Percentiles rank a stretch among this genome's conserved stretches.
Evolutionary conservation across 2,329 filamentous ascomycete genomes (phyloP).

Genomic region (Clathrospora elynae): DNA sequence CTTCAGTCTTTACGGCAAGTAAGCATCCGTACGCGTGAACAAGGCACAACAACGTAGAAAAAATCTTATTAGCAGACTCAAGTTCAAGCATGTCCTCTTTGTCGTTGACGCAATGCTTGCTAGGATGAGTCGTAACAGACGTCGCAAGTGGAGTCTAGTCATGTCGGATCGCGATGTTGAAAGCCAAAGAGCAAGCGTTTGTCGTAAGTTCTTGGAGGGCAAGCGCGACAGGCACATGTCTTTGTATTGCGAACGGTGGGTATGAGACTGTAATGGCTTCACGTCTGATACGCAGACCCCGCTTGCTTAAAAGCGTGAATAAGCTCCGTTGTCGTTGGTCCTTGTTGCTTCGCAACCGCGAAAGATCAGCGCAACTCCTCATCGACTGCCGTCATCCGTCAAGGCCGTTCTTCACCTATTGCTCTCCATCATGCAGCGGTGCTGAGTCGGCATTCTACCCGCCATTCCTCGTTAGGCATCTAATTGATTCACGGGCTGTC

Average conservation of each 20-base stretch:
- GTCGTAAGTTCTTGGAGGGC: constrained; percentile 3
- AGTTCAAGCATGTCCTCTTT: no score
- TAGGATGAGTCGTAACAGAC: background rate
- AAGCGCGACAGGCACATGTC: constrained; percentile 10
- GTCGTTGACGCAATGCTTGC: background rate
- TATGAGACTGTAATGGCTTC: constrained; percentile 20
- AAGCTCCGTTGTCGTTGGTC: constrained; percentile 13
- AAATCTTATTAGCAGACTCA: no score
- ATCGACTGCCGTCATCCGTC: constrained; percentile 21
- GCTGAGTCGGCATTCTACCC: constrained; percentile 20
- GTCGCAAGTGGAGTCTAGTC: constrained; percentile 3
- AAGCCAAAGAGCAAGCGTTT: constrained; percentile 9
- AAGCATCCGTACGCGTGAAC: no score
- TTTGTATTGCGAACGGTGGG: constrained; percentile 6
- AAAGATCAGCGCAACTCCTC: constrained; percentile 26
- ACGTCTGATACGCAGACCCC: constrained; percentile 4
- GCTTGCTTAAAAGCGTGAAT: constrained; percentile 11
- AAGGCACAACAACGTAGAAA: no score
- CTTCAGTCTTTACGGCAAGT: no score
- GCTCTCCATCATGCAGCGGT: background rate
- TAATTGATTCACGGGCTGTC: constrained; percentile 28
- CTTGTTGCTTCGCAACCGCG: constrained; percentile 20
- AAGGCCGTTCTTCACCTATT: background rate
- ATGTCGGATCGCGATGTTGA: background rate
- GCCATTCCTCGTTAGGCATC: constrained; percentile 22